Evolutionary conservation across 2,329 filamentous ascomycete species (phyloP).

Genomic region (Aspergillus candidus): DNA sequence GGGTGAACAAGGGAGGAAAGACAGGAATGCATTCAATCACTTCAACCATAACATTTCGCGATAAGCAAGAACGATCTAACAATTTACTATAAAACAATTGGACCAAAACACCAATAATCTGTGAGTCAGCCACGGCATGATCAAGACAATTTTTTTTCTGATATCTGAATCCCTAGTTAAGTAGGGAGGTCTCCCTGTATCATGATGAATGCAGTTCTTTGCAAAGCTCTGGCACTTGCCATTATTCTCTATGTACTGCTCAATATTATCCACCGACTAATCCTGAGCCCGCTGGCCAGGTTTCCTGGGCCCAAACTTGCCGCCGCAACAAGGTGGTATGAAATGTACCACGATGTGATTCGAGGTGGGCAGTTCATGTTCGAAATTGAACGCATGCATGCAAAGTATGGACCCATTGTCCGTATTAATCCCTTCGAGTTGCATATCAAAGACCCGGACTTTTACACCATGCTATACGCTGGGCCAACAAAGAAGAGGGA

Average conservation of each 20-base stretch:
- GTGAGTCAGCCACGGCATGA: too few relatives aligned
- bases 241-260: not conserved
- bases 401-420: slow-evolving; percentile 1
- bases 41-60: too few relatives aligned
- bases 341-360: slow-evolving; percentile 1
- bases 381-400: slow-evolving; percentile 1
- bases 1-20: too few relatives aligned
- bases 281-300: slow-evolving; percentile 3
- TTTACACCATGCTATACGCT: slow-evolving; percentile 13
- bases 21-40: too few relatives aligned
- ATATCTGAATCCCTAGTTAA: too few relatives aligned
- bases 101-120: too few relatives aligned
- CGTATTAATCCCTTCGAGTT: slow-evolving; percentile 4
- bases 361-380: slow-evolving; percentile 3
- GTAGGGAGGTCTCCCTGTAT: too few relatives aligned
- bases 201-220: too few relatives aligned
- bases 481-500: slow-evolving; percentile 9
- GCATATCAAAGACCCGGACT: slow-evolving; percentile 5
- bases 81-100: too few relatives aligned
- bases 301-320: slow-evolving; percentile 3
- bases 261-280: not conserved
- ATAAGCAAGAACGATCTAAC: too few relatives aligned
- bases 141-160: too few relatives aligned
- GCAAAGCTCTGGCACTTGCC: not conserved
- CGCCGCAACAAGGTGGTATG: slow-evolving; percentile 3